Evolutionary conservation across 768 basidiomycete species (phyloP).

Genomic region (Sporobolomyces roseus): DNA sequence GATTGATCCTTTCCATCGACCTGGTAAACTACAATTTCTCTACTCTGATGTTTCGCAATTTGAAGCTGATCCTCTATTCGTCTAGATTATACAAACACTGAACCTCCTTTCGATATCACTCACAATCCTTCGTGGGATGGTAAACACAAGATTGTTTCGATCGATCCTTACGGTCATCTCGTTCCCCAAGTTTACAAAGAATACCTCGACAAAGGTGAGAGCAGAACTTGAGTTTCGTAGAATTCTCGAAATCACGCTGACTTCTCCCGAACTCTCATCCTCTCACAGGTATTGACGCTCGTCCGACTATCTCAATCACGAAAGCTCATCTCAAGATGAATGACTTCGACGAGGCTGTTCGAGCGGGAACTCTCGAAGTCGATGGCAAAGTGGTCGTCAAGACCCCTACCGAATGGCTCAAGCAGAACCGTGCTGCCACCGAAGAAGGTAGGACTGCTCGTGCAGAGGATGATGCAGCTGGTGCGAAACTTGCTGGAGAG

Average conservation of each 20-base stretch:
- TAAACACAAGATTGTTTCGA: slow-evolving; percentile 74
- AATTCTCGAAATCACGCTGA: too few species aligned
- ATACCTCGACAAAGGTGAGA: slow-evolving; percentile 57
- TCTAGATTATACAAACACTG: slow-evolving; percentile 67
- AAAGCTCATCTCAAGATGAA: slow-evolving; percentile 87
- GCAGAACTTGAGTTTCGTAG: too few species aligned
- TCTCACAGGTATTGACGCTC: slow-evolving; percentile 64
- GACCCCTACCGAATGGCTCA: slow-evolving; percentile 57
- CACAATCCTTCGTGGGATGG: slow-evolving; percentile 74
- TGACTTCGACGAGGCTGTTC: slow-evolving; percentile 78
- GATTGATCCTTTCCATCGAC: slow-evolving; percentile 48
- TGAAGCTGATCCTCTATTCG: slow-evolving; percentile 36
- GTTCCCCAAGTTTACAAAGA: slow-evolving; percentile 66
- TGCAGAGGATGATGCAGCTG: slow-evolving; percentile 50
- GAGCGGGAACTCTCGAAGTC: slow-evolving; percentile 65
- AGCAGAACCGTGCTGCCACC: slow-evolving; percentile 39
- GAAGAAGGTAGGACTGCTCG: slow-evolving; percentile 64
- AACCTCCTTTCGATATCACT: slow-evolving; percentile 76
- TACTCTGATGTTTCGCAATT: too few species aligned
- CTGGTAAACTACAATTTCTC: too few species aligned
- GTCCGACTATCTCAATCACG: slow-evolving; percentile 90
- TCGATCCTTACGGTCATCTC: slow-evolving; percentile 91
- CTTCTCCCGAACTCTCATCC: too few species aligned
- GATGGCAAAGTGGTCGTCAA: slow-evolving; percentile 79
- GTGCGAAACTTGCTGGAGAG: slow-evolving; percentile 33